Evolutionary conservation across 2,329 filamentous ascomycete species (phyloP).

Genomic region (Xylariomycetidae sp.): DNA sequence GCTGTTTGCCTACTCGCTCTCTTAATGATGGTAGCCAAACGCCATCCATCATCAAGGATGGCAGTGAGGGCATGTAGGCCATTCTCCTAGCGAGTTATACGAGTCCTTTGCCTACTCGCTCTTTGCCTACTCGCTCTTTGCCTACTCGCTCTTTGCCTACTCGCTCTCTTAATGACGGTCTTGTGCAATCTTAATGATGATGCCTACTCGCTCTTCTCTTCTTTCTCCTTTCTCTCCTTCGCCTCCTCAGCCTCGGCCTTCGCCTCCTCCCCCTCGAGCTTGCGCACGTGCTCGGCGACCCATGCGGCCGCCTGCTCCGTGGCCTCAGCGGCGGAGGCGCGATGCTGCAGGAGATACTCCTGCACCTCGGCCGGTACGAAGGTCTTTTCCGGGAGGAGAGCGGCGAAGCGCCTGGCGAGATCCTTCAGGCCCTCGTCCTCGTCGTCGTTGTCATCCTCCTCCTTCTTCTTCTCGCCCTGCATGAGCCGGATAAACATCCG

Average conservation of each 20-base stretch:
- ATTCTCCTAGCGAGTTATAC: too few relatives aligned
- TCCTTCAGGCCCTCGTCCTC: slow-evolving; percentile 27
- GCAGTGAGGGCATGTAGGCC: too few relatives aligned
- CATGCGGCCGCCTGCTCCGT: slow-evolving; percentile 3
- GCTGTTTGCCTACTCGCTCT: too few relatives aligned
- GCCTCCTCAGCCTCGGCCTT: too few relatives aligned
- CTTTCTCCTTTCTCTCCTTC: neutral
- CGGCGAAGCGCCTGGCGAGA: slow-evolving; percentile 51
- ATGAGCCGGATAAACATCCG: slow-evolving; percentile 46
- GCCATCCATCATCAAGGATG: too few relatives aligned
- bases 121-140: too few relatives aligned
- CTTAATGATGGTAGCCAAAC: too few relatives aligned
- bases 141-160: too few relatives aligned
- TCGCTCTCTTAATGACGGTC: too few relatives aligned
- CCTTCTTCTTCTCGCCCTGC: slow-evolving; percentile 23
- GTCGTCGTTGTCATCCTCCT: slow-evolving; percentile 2
- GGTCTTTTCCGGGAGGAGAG: slow-evolving; percentile 41
- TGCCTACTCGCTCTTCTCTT: too few relatives aligned
- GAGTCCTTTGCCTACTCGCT: too few relatives aligned
- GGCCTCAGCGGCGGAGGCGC: slow-evolving; percentile 5
- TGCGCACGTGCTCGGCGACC: slow-evolving; percentile 2
- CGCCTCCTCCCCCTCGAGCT: neutral
- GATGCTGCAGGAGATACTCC: slow-evolving; percentile 41
- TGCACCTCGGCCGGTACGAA: slow-evolving; percentile 48
- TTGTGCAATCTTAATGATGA: too few relatives aligned